Base-by-base conservation (phyloP, 768 basidiomycete genomes). In the Solioccasus polychromus region DNA sequence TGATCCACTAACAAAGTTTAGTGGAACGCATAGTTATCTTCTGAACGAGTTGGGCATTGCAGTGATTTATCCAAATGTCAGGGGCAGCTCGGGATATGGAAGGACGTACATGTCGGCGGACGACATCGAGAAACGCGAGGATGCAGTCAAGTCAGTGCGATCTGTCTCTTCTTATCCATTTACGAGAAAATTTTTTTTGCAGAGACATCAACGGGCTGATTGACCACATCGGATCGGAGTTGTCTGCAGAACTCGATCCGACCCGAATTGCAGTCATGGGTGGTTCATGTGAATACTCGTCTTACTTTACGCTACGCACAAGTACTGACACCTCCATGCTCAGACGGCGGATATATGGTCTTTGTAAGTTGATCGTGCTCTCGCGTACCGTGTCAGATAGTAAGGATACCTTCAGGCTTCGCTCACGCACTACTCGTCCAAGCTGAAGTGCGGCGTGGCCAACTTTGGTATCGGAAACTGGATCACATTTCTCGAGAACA, bases 81-180 rank as follows among this genome's bases (percentile, higher is more conserved):
- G 71, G 35, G 72, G 71, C 31, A 74, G 72, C 44, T 57, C 58
- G 4, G 71, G 71, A 22, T 74, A 73, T 40, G 72, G 71, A 25
- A 71, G 58, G 45, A 63, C 49, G 39, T 74, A 70, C 54, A 58
- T 70, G 62, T 57, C 68, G 14, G 51, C 58, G 23, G 72, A 73
- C 49, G 71, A 71, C 24, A 66, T 74, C 5, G 60, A 66, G 49
- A 74, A 73, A 42, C 64, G 71, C n/a, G n/a, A n/a, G n/a, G n/a
- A n/a, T n/a, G n/a, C n/a, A n/a, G n/a, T n/a, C n/a, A n/a, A n/a
- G n/a, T n/a, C n/a, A n/a, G n/a, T n/a, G n/a, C n/a, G n/a, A n/a
- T 36, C 15, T 15, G 9, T 37, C 10, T 24, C 43, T 35, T 15
- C 9, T 19, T 23, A 19, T 42, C 36, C 34, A 11, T 29, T 42